Base-by-base conservation (phyloP, 345 rosid genomes). In the Combretum micranthum region DNA sequence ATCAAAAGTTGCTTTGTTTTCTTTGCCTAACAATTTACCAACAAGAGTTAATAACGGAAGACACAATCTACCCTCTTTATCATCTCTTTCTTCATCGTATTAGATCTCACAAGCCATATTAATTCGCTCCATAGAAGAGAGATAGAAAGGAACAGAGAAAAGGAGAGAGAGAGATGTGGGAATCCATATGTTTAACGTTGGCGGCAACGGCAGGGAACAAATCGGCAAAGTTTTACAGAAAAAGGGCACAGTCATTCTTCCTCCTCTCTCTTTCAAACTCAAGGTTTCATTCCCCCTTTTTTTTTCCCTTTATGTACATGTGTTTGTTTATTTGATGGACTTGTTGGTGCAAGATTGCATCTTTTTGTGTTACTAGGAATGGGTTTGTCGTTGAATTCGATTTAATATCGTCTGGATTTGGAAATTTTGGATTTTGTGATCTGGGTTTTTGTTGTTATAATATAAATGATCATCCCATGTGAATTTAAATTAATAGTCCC, bases 161-260 rank as follows among this genome's bases (percentile, higher is more conserved):
- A 43, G 17, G 45, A 53, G 22, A 45, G 13, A 10, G 48, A 56
- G 64, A 59, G 58, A 84, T 89, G 97, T 89, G 99, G 99, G 96
- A 89, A 47, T 79, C 95, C 53, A 85, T 93, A 61, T 79, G 81
- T 61, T 72, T 89, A 49, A 93, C 99, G 55, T 61, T 93, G 60
- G 95, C 86, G 15, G 99, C 97, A 47, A 84, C 99, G 65, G 97
- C 97, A 61, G 99, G 99, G 49, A 93, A 89, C 72, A 93, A 89
- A 87, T 93, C 65, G 99, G 97, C 62, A 87, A 89, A 57, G 95
- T 89, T 69, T 85, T 89, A 3, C 99, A 89, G 79, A 93, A 93
- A 76, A 93, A 89, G 67, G 99, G 99, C 76, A 85, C 97, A 65
- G 74, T 93, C 25, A 89, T 93, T 65, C 82, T 93, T 23, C 97